These are phyloP conservation scores for Sugiyamaella marilandica DNA, from an alignment of 805 yeast species.

Conservation along the genomic window DNA sequence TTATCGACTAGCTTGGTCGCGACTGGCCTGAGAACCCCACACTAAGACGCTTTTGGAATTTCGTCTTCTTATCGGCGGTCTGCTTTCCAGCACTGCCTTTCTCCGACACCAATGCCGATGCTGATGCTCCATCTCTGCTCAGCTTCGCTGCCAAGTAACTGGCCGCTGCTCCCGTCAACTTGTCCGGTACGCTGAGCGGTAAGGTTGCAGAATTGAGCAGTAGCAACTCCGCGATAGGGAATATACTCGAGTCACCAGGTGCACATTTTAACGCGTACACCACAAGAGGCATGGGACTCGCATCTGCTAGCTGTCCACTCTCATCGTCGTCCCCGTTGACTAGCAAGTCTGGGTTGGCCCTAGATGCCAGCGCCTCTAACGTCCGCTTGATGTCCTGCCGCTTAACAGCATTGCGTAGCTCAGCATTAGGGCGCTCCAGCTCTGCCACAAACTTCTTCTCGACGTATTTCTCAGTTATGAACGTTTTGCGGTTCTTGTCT, in stretches of 20 bases:
- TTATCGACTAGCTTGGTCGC: background rate
- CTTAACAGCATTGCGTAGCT: conserved; percentile 33
- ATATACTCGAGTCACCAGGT: conserved; percentile 24
- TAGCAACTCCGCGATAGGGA: conserved; percentile 37
- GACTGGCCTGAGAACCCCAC: conserved; percentile 2
- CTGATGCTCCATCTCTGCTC: background rate
- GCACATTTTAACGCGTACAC: conserved; percentile 32
- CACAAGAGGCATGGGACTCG: conserved; percentile 28
- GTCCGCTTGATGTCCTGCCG: conserved; percentile 29
- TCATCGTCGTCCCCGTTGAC: background rate
- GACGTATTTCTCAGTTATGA: conserved; percentile 62
- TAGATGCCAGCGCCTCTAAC: conserved; percentile 35
- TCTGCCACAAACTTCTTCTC: conserved; percentile 42
- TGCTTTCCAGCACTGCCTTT: background rate
- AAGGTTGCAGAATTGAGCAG: conserved; percentile 35
- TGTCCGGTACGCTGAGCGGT: conserved; percentile 14
- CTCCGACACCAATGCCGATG: background rate
- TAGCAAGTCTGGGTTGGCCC: conserved; percentile 36
- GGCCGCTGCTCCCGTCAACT: conserved; percentile 4
- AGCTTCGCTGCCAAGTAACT: conserved; percentile 3
- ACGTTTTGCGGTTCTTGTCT: conserved; percentile 49
- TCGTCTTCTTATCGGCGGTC: background rate
- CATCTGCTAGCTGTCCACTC: conserved; percentile 2
- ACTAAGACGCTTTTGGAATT: conserved; percentile 9
- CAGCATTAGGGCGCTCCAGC: conserved; percentile 33